These are phyloP conservation scores for Mycena crocata DNA, from an alignment of 768 basidiomycete species.

Conservation along the genomic window DNA sequence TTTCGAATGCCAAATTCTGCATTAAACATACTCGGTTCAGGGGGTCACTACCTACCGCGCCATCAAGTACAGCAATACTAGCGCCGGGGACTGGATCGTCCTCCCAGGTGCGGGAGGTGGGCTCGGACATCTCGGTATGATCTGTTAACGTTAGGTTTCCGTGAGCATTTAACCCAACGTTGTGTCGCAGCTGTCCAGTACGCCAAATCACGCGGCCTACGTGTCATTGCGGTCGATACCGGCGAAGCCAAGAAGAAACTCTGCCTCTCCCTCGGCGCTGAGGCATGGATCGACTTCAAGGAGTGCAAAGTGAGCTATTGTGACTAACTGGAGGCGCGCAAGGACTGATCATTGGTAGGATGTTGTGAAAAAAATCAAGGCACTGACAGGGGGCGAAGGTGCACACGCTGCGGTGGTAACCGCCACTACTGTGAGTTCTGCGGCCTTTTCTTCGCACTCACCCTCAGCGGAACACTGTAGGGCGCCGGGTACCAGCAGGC, in stretches of 20 bases:
- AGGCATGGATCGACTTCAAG: slow-evolving; percentile 83
- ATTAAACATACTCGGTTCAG: slow-evolving; percentile 51
- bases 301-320: slow-evolving; percentile 59
- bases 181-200: slow-evolving; percentile 73
- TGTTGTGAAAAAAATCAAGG: slow-evolving; percentile 73
- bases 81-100: slow-evolving; percentile 79
- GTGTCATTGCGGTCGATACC: slow-evolving; percentile 84
- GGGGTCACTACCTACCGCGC: slow-evolving; percentile 90
- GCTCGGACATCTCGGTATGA: slow-evolving; percentile 72
- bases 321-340: neutral
- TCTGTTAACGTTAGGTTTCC: too few relatives aligned
- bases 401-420: slow-evolving; percentile 78
- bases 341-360: slow-evolving; percentile 39
- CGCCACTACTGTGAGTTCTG: slow-evolving; percentile 55
- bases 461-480: too few relatives aligned
- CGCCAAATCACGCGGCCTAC: slow-evolving; percentile 78
- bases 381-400: slow-evolving; percentile 72
- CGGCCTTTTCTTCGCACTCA: neutral
- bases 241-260: slow-evolving; percentile 78
- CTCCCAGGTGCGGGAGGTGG: slow-evolving; percentile 85
- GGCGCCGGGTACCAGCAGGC: slow-evolving; percentile 62
- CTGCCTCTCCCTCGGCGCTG: slow-evolving; percentile 71
- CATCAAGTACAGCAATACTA: slow-evolving; percentile 74
- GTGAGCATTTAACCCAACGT: neutral
- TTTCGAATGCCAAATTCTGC: too few relatives aligned